Percentiles rank a stretch among this genome's conserved stretches.
Conservation (phyloP, 495 filamentous ascomycete species). For the Hyaloscypha hepaticicola region DNA sequence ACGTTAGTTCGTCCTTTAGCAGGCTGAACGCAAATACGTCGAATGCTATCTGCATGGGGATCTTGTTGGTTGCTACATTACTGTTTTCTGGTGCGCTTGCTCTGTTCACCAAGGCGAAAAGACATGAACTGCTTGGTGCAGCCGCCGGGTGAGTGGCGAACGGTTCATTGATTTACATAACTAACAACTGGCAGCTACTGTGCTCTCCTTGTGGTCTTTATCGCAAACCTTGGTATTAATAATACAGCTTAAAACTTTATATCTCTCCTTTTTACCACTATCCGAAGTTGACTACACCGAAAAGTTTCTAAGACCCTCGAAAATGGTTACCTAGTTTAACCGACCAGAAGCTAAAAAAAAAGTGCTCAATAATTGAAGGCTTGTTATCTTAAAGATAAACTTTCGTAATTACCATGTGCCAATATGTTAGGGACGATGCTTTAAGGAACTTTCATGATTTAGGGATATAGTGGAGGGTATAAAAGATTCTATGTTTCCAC, state of each 20-base stretch:
- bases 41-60: conserved; percentile 21
- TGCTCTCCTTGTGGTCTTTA: conserved; percentile 22
- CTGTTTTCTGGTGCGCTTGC: conserved; percentile 33
- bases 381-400: no score
- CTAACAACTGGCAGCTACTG: conserved; percentile 11
- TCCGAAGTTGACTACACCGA: no score
- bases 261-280: no score
- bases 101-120: conserved; percentile 32
- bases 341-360: no score
- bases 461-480: no score
- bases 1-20: conserved; percentile 12
- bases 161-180: neutral
- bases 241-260: conserved; percentile 2
- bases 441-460: no score
- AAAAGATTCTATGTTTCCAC: no score
- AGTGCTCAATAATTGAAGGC: no score
- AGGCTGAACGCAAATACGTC: conserved; percentile 6
- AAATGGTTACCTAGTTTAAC: no score
- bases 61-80: conserved; percentile 33
- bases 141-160: conserved; percentile 32
- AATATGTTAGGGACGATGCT: no score
- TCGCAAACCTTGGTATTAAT: conserved; percentile 17
- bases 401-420: no score
- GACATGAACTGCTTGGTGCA: conserved; percentile 36
- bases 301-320: no score